phyloP scores from a whole-genome alignment of 768 basidiomycete genomes.

The Trametes coccinea region DNA sequence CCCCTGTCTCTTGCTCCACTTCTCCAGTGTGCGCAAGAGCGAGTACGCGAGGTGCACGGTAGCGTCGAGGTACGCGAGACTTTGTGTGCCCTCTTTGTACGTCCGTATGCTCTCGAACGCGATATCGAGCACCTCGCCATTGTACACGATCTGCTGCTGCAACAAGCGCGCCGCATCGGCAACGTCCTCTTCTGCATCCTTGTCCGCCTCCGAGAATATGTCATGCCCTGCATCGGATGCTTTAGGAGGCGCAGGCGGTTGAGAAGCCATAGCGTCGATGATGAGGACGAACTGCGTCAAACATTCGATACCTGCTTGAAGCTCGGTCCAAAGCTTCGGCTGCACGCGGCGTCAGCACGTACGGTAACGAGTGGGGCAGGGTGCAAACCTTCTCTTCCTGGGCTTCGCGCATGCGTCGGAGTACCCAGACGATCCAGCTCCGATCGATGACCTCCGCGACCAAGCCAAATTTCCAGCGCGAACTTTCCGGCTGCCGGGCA shows the following conservation, averaged over 20 bases:
- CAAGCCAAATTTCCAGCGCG: conserved; percentile 64
- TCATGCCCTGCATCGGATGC: conserved; percentile 22
- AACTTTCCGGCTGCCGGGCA: conserved; percentile 39
- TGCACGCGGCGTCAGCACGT: conserved; percentile 32
- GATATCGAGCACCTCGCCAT: conserved; percentile 90
- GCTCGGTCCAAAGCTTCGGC: conserved; percentile 93
- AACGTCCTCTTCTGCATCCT: conserved; percentile 34
- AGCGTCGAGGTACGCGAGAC: conserved; percentile 81
- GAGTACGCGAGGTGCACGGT: conserved; percentile 83
- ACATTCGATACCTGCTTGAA: conserved; percentile 93
- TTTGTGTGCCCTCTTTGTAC: conserved; percentile 82
- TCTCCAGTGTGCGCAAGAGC: conserved; percentile 87
- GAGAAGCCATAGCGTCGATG: conserved; percentile 78
- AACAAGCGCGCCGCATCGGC: conserved; percentile 78
- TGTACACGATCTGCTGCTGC: conserved; percentile 91
- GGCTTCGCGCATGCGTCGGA: conserved; percentile 84
- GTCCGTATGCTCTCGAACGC: conserved; percentile 72
- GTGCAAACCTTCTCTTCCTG: conserved; percentile 83
- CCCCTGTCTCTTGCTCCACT: conserved; percentile 73
- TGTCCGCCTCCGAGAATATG: conserved; percentile 16
- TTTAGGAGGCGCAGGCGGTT: conserved; percentile 34
- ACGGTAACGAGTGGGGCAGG: not conserved
- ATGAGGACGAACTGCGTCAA: conserved; percentile 89
- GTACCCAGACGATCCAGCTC: conserved; percentile 87
- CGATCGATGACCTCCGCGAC: conserved; percentile 87